A percentile compares a stretch with the other conserved stretches of the same genome.
These are phyloP conservation scores for Apiosordaria backusii DNA, from an alignment of 495 filamentous ascomycete genomes.

Conservation along the genomic window DNA sequence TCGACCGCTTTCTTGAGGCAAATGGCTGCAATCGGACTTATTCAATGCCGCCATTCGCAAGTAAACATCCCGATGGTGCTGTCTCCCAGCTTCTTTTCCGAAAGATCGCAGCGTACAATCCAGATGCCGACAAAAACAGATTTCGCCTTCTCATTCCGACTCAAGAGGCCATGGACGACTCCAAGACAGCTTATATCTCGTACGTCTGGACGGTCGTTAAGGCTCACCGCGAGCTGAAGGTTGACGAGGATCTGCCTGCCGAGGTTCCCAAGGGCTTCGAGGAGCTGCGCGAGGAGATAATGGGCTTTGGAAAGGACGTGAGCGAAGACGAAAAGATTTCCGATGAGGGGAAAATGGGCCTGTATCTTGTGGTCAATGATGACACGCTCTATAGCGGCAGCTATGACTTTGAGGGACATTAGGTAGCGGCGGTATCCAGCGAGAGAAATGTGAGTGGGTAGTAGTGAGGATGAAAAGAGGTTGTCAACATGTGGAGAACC, in stretches of 20 bases:
- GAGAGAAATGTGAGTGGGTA: too few species aligned
- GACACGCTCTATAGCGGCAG: background rate
- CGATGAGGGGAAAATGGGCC: background rate
- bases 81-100: background rate
- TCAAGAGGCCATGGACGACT: background rate
- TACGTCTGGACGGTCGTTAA: background rate
- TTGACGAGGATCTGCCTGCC: background rate
- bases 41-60: background rate
- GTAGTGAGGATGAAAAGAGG: too few species aligned
- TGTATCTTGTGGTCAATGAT: slow-evolving; percentile 1
- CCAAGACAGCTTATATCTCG: background rate
- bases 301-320: background rate
- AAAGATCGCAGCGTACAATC: background rate
- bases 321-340: background rate
- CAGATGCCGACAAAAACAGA: background rate
- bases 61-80: background rate
- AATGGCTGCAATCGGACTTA: background rate
- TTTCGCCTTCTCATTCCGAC: background rate
- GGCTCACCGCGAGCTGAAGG: background rate
- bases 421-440: too few species aligned
- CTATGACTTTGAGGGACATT: background rate
- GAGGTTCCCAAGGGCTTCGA: background rate
- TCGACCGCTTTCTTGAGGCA: background rate
- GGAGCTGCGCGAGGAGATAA: background rate
- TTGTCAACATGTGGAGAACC: too few species aligned